Percentiles rank a stretch among this genome's conserved stretches.
Evolutionary conservation across 805 yeast species (phyloP).

Genomic region (Lipomyces lipofer): DNA sequence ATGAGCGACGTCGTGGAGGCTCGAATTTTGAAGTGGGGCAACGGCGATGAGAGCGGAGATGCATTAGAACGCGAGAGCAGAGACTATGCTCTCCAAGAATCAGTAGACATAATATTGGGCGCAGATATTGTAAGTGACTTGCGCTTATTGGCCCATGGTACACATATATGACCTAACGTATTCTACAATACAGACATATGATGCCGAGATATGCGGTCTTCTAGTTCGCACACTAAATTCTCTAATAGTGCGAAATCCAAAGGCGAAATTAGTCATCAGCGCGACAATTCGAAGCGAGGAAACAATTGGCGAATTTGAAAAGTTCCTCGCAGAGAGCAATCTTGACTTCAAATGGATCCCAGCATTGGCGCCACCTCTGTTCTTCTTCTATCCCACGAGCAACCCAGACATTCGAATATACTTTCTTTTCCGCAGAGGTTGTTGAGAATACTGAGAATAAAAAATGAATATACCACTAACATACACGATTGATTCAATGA

Average conservation of each 20-base stretch:
- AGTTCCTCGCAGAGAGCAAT: conserved; percentile 35
- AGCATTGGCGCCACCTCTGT: conserved; percentile 6
- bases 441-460: no score
- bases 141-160: background rate
- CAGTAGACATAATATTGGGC: conserved; percentile 59
- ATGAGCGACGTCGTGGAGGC: conserved; percentile 48
- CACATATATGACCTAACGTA: background rate
- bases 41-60: conserved; percentile 40
- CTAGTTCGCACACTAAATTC: conserved; percentile 43
- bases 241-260: conserved; percentile 29
- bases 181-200: conserved; percentile 55
- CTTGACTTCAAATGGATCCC: conserved; percentile 22
- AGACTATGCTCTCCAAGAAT: conserved; percentile 7
- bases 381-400: conserved; percentile 19
- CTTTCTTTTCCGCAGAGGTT: no score
- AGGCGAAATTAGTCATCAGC: conserved; percentile 50
- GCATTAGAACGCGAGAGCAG: conserved; percentile 15
- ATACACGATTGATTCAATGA: background rate
- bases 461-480: background rate
- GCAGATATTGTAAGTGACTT: conserved; percentile 61
- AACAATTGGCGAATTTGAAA: conserved; percentile 50
- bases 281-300: conserved; percentile 72
- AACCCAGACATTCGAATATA: conserved; percentile 18
- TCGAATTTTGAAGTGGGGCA: conserved; percentile 48
- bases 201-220: conserved; percentile 56